A percentile compares a stretch with the other conserved stretches of the same genome.
phyloP scores from a whole-genome alignment of 2,329 filamentous ascomycete genomes.

The Talaromyces verruculosus region DNA sequence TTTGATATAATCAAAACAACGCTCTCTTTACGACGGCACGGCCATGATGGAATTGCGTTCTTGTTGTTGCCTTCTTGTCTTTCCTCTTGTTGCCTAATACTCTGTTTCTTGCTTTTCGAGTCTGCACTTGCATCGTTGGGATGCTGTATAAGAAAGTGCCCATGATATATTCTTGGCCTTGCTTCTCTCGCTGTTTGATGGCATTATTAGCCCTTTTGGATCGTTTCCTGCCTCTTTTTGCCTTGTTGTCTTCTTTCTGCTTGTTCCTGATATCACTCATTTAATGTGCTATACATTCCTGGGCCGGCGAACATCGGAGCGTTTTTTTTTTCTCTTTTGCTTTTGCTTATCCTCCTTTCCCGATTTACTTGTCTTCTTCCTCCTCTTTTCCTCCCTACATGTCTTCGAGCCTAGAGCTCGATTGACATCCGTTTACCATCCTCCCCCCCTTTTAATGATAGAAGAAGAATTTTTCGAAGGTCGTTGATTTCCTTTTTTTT shows the following conservation, averaged over 20 bases:
- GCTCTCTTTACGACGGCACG: conserved; percentile 25
- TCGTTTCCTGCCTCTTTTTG: neutral
- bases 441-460: conserved; percentile 10
- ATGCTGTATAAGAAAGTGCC: conserved; percentile 9
- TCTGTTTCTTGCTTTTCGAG: neutral
- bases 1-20: conserved; percentile 19
- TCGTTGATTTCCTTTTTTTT: neutral
- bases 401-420: neutral
- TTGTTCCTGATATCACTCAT: conserved; percentile 23
- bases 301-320: conserved; percentile 23
- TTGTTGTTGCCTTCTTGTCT: conserved; percentile 17
- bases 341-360: neutral
- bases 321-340: conserved; percentile 8
- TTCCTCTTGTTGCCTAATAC: conserved; percentile 8
- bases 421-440: neutral
- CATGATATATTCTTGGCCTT: conserved; percentile 3
- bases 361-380: neutral
- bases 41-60: conserved; percentile 24
- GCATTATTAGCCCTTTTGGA: conserved; percentile 11
- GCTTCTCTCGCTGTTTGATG: conserved; percentile 2
- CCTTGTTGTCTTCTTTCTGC: conserved; percentile 15
- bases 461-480: neutral
- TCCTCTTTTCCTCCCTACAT: neutral
- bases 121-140: conserved; percentile 8
- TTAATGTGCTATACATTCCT: conserved; percentile 22